Evolutionary conservation across 1,284 basidiomycete genomes (phyloP).

Genomic region (Fomitopsis schrenkii): DNA sequence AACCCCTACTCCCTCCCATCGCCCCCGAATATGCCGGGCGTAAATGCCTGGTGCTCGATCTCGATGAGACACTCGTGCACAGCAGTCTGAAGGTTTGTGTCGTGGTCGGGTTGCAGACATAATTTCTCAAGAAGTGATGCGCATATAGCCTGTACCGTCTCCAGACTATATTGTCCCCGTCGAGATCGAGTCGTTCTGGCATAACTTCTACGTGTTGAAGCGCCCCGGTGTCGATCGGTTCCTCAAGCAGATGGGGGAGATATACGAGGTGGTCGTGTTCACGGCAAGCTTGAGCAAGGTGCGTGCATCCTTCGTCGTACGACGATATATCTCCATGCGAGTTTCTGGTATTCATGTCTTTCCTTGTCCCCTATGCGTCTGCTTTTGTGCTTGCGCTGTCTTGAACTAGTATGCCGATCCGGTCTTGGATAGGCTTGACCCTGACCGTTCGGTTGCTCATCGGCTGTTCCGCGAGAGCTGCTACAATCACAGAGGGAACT

Average conservation of each 20-base stretch:
- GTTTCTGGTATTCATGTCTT: slow-evolving; percentile 7
- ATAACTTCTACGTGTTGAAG: slow-evolving; percentile 99
- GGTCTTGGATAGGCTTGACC: slow-evolving; percentile 94
- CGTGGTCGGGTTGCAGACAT: not conserved
- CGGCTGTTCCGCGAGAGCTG: slow-evolving; percentile 97
- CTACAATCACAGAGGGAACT: slow-evolving; percentile 99
- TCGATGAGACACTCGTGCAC: slow-evolving; percentile 96
- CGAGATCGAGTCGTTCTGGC: slow-evolving; percentile 96
- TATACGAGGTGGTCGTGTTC: slow-evolving; percentile 97
- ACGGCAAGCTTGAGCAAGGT: slow-evolving; percentile 97
- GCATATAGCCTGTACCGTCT: slow-evolving; percentile 79
- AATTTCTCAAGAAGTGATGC: not conserved
- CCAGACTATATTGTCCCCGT: slow-evolving; percentile 99
- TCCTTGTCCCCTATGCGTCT: not conserved
- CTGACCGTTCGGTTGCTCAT: slow-evolving; percentile 88
- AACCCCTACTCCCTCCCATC: slow-evolving; percentile 85
- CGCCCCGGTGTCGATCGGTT: slow-evolving; percentile 97
- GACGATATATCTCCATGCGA: not conserved
- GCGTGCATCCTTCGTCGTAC: slow-evolving; percentile 10
- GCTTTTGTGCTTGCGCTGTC: not conserved
- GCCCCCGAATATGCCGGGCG: slow-evolving; percentile 71
- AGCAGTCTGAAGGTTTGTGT: slow-evolving; percentile 81
- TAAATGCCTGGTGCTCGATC: slow-evolving; percentile 92
- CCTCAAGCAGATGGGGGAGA: slow-evolving; percentile 93
- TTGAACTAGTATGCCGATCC: slow-evolving; percentile 87